Percentiles rank a stretch among this genome's conserved stretches.
Evolutionary conservation across 257 asterid species (phyloP).

Genomic region (Przewalskia tangutica): DNA sequence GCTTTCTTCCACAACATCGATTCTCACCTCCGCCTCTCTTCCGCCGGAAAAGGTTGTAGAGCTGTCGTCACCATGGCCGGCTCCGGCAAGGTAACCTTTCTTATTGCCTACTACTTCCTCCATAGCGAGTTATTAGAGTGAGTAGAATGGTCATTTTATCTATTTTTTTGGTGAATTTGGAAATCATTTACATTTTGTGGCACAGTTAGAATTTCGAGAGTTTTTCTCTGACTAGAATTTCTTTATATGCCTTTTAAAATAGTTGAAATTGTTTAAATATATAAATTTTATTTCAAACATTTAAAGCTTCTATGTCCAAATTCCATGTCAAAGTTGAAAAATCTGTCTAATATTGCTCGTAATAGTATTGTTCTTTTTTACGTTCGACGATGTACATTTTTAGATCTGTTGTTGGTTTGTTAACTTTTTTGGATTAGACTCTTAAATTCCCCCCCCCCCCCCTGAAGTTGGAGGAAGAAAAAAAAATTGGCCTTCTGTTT

Average conservation of each 20-base stretch:
- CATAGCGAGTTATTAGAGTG: background rate
- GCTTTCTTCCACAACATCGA: conserved; percentile 41
- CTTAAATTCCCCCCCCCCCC: no score
- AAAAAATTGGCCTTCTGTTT: background rate
- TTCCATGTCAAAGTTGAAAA: no score
- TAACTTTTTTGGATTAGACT: background rate
- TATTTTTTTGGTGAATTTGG: no score
- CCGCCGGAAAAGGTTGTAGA: conserved; percentile 41
- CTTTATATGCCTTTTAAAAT: no score
- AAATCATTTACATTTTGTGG: no score
- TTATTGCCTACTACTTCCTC: background rate
- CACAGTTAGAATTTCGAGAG: no score
- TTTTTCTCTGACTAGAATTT: no score
- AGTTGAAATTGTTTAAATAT: no score
- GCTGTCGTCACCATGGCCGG: conserved; percentile 89
- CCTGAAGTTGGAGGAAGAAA: background rate
- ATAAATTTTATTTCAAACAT: no score
- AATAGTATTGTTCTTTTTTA: background rate
- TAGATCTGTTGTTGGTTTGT: background rate
- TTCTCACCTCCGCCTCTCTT: conserved; percentile 47
- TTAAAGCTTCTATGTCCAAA: no score
- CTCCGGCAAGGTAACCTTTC: conserved; percentile 64
- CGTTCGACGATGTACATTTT: background rate
- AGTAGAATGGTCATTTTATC: no score
- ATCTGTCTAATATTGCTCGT: background rate